These are phyloP conservation scores for Fistulinella prunicolor DNA, from an alignment of 768 basidiomycete genomes.

Conservation along the genomic window DNA sequence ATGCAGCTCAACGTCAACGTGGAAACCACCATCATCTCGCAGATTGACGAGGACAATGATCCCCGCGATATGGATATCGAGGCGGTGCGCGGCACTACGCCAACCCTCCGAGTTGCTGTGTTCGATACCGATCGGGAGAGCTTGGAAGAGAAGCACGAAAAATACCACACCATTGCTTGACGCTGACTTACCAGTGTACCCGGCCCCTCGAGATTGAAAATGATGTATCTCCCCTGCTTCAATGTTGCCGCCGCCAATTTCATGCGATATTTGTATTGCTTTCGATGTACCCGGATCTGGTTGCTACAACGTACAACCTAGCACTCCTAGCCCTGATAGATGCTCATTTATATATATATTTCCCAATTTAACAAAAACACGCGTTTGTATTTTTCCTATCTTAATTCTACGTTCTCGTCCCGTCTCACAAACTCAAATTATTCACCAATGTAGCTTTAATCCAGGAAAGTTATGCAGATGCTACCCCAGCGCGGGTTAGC, in stretches of 20 bases:
- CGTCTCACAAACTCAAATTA: too few relatives aligned
- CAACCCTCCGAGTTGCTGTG: constrained; percentile 1
- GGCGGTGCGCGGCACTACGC: constrained; percentile 1
- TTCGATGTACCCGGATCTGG: too few relatives aligned
- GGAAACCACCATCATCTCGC: constrained; percentile 32
- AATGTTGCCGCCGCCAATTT: background rate
- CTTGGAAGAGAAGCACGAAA: constrained; percentile 17
- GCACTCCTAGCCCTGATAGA: too few relatives aligned
- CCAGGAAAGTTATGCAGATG: too few relatives aligned
- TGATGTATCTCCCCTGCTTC: background rate
- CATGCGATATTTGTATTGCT: background rate
- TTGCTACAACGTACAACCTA: too few relatives aligned
- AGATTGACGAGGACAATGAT: constrained; percentile 27
- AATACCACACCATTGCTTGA: constrained; percentile 13
- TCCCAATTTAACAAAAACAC: too few relatives aligned
- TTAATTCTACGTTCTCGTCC: too few relatives aligned
- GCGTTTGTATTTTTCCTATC: too few relatives aligned
- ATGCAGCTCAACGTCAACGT: constrained; percentile 32
- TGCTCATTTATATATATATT: too few relatives aligned
- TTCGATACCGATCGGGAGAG: constrained; percentile 20
- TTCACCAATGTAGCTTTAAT: too few relatives aligned
- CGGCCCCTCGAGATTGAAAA: background rate
- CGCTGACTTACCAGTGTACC: too few relatives aligned
- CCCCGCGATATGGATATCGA: constrained; percentile 27
- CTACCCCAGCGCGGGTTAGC: too few relatives aligned